phyloP scores from a whole-genome alignment of 2,329 filamentous ascomycete genomes.

The Diaporthe vexans region DNA sequence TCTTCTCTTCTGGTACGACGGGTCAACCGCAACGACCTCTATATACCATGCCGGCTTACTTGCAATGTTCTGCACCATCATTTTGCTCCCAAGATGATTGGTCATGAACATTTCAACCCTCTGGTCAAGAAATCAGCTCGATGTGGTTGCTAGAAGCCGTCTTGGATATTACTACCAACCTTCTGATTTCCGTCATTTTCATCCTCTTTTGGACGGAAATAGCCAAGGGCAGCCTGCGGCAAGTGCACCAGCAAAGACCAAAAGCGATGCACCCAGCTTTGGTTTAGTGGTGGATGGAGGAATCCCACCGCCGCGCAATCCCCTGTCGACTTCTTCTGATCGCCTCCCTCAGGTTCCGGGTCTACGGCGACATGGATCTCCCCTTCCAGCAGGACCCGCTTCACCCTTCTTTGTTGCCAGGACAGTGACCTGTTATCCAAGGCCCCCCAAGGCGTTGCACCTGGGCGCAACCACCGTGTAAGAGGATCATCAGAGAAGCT shows the following conservation, averaged over 20 bases:
- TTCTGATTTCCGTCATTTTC: background rate
- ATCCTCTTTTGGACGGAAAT: background rate
- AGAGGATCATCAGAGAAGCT: slow-evolving; percentile 17
- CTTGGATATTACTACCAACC: background rate
- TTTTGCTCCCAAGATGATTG: background rate
- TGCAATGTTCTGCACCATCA: background rate
- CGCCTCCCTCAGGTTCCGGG: background rate
- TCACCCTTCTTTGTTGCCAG: slow-evolving; percentile 13
- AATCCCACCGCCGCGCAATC: background rate
- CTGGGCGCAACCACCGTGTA: slow-evolving; percentile 2
- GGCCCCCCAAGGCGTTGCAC: background rate
- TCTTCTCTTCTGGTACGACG: slow-evolving; percentile 3
- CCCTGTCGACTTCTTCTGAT: background rate
- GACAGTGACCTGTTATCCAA: background rate
- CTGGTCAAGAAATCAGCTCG: background rate
- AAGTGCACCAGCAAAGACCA: background rate
- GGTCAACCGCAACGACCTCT: slow-evolving; percentile 11
- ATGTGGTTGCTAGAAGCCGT: background rate
- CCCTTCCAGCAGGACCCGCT: background rate
- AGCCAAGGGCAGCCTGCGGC: background rate
- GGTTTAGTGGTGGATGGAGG: background rate
- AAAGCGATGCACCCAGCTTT: background rate
- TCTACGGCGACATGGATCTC: background rate
- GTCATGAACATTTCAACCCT: slow-evolving; percentile 2
- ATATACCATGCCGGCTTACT: slow-evolving; percentile 14